These are phyloP conservation scores for Plectranthus barbatus DNA, from an alignment of 257 asterid genomes.

Conservation along the genomic window DNA sequence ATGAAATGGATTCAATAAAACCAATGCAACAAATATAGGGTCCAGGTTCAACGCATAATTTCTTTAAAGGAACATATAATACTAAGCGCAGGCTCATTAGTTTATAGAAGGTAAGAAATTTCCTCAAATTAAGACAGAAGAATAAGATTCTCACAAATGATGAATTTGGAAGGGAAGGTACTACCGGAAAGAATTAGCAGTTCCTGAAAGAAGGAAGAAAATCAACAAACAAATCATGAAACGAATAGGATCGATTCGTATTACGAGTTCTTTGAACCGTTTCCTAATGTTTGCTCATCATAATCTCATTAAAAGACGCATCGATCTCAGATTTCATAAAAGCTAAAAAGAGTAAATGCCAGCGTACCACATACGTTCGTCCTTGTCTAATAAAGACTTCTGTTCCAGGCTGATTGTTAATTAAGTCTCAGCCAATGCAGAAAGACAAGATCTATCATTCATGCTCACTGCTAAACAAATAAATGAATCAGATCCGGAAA, in stretches of 20 bases:
- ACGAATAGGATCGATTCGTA: conserved; percentile 1
- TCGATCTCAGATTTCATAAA: not conserved
- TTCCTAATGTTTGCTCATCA: not conserved
- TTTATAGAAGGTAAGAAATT: not conserved
- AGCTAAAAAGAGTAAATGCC: not conserved
- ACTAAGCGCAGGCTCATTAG: not conserved
- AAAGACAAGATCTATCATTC: conserved; percentile 12
- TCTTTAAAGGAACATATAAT: not conserved
- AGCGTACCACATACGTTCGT: not conserved
- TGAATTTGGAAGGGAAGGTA: not conserved
- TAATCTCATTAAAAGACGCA: not conserved
- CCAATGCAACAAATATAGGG: not conserved
- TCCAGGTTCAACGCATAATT: not conserved
- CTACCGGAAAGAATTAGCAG: not conserved
- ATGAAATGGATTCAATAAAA: not conserved
- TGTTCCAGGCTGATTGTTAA: not conserved
- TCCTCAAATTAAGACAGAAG: not conserved
- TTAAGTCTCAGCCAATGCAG: not conserved
- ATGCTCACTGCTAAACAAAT: not conserved
- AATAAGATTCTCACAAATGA: not conserved
- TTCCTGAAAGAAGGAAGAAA: not conserved
- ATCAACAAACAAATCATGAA: not conserved
- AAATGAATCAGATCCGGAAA: conserved; percentile 16
- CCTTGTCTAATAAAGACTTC: not conserved
- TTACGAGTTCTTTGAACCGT: not conserved